phyloP scores from a whole-genome alignment of 176 grass and related monocot genomes.

The Aegilops bicornis region DNA sequence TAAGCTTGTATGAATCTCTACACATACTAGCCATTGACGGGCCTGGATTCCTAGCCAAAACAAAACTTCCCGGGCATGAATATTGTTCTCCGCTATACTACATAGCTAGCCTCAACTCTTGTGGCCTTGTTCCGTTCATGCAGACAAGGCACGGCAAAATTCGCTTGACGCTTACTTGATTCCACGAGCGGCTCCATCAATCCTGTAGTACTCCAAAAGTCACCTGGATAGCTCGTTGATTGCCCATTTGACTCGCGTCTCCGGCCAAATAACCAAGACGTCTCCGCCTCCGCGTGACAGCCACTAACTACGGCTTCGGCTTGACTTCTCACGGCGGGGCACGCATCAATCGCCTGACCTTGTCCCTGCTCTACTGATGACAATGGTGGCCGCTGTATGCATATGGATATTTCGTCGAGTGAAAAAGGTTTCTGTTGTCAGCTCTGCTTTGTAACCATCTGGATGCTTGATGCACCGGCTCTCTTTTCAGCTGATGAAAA shows the following conservation, averaged over 20 bases:
- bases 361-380: no score
- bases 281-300: slow-evolving; percentile 9
- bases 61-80: not conserved
- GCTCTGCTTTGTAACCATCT: not conserved
- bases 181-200: not conserved
- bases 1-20: not conserved
- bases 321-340: no score
- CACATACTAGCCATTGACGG: not conserved
- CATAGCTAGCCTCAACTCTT: not conserved
- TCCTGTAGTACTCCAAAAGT: not conserved
- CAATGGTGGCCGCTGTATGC: no score
- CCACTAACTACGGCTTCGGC: not conserved
- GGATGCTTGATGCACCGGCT: not conserved
- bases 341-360: not conserved
- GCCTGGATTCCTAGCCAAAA: not conserved
- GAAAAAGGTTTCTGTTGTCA: slow-evolving; percentile 2
- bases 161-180: slow-evolving; percentile 36
- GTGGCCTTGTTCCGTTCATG: no score
- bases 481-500: not conserved
- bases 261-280: no score
- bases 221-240: not conserved
- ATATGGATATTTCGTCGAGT: no score
- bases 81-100: not conserved
- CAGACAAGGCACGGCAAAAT: not conserved
- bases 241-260: slow-evolving; percentile 17